A percentile compares a stretch with the other conserved stretches of the same genome.
Evolutionary conservation across 306 rosid species (phyloP).

Genomic region (Quillaja saponaria): DNA sequence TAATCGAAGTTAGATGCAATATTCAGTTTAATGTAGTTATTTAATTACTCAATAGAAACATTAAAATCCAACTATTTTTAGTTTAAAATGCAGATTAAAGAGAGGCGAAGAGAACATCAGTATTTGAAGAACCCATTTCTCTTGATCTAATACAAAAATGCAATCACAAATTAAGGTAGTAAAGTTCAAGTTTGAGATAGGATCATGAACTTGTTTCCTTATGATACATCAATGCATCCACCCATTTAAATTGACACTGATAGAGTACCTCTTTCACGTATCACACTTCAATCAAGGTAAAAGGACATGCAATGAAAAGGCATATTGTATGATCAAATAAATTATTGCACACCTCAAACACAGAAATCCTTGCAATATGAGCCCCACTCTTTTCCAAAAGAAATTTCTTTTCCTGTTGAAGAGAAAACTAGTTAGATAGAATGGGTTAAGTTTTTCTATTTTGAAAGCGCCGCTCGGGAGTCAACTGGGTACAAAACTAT

Average conservation of each 20-base stretch:
- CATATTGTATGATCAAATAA: background rate
- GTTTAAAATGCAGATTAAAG: slow-evolving; percentile 1
- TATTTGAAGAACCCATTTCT: background rate
- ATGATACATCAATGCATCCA: too few relatives aligned
- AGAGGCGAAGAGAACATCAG: background rate
- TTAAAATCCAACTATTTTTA: background rate
- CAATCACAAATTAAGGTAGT: background rate
- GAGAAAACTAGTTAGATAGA: slow-evolving; percentile 21
- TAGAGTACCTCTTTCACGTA: background rate
- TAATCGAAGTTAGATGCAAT: slow-evolving; percentile 26
- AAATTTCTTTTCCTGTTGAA: slow-evolving; percentile 79
- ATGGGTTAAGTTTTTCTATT: slow-evolving; percentile 9
- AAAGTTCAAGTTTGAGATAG: too few relatives aligned
- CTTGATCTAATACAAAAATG: slow-evolving; percentile 13
- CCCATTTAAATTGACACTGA: too few relatives aligned
- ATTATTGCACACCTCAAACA: slow-evolving; percentile 68
- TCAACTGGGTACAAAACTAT: background rate
- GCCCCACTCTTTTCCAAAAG: slow-evolving; percentile 81
- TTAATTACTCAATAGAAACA: background rate
- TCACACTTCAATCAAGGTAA: slow-evolving; percentile 13
- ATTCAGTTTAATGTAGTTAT: background rate
- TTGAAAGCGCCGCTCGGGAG: background rate
- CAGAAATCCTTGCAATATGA: slow-evolving; percentile 78
- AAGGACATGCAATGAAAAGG: slow-evolving; percentile 22
- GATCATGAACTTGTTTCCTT: too few relatives aligned